Evolutionary conservation across 768 basidiomycete genomes (phyloP), one percentile per base, ranked within the genome.

Genomic region (Chalciporus pseudorubinellus): DNA sequence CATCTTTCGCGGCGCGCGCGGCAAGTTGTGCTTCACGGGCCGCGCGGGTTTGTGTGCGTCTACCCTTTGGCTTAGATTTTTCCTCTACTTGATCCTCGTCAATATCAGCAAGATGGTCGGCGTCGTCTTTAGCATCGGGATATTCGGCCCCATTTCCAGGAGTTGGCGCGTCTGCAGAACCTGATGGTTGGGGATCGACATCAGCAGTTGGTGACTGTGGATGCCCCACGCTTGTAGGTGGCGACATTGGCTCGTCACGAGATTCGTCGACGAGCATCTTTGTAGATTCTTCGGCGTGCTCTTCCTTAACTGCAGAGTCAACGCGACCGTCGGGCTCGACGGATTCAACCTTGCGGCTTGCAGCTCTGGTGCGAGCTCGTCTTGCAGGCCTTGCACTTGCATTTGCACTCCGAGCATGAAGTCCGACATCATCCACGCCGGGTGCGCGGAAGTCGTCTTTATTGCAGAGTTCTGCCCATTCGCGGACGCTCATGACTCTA

Each of bases 381-480:
- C 70, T 70, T 44, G 67, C 53, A 56, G 70, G 39, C 62, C 69
- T 63, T 60, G 70, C 52, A 59, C 68, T 58, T 57, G 48, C 56
- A 59, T 75, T 57, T 59, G 66, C 39, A 70, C 77, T 47, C 61
- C 77, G 63, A 19, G 71, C 68, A 74, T 79, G 70, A 34, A 82
- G 64, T 13, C 84, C 84, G 39, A 89, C 74, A 53, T 89, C 87
- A 36, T 81, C 77, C 20, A 84, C 71, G n/a, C 85, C 81, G 10
- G 89, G 92, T 0, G 89, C 81, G 26, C 84, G 79, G 50, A 81
- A 83, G 14, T 90, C 88, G 12, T 87, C 84, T 55, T 81, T 84
- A 22, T 67, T 68, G 57, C 88, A 89, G 5, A 91, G 69, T 62
- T 93, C 91, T 0, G 79, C 80, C 92, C 92, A 95, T 68, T 95